Evolutionary conservation across 305 asterid species (phyloP).

Genomic region (Ilex paraguariensis): DNA sequence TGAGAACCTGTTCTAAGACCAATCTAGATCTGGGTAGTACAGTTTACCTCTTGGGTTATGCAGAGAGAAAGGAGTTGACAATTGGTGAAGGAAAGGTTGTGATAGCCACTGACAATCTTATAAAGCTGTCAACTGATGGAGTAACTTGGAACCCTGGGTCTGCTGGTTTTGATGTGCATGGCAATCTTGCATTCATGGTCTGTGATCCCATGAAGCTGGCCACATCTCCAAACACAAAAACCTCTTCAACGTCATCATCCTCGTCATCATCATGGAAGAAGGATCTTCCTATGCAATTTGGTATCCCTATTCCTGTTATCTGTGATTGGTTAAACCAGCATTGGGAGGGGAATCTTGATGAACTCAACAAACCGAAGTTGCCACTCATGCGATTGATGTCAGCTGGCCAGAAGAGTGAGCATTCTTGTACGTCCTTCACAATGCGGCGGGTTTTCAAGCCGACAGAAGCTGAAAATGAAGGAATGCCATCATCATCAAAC

Average conservation of each 20-base stretch:
- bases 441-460: constrained; percentile 81
- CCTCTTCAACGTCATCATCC: constrained; percentile 72
- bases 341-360: constrained; percentile 97
- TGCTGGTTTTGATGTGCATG: constrained; percentile 88
- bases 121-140: constrained; percentile 83
- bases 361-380: constrained; percentile 84
- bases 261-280: constrained; percentile 79
- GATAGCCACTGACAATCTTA: constrained; percentile 93
- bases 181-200: constrained; percentile 96
- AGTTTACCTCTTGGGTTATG: constrained; percentile 75
- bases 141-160: constrained; percentile 92
- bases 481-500: constrained; percentile 49
- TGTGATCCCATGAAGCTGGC: constrained; percentile 99
- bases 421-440: constrained; percentile 90
- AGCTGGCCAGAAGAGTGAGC: constrained; percentile 83
- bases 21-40: constrained; percentile 74
- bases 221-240: constrained; percentile 74
- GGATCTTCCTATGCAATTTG: constrained; percentile 77
- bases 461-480: constrained; percentile 55
- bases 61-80: constrained; percentile 65
- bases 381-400: constrained; percentile 86
- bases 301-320: constrained; percentile 85
- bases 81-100: constrained; percentile 94
- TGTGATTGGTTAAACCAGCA: constrained; percentile 95
- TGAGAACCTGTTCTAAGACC: constrained; percentile 69